Conservation (phyloP, 768 basidiomycete species). For the Scleroderma citrinum region DNA sequence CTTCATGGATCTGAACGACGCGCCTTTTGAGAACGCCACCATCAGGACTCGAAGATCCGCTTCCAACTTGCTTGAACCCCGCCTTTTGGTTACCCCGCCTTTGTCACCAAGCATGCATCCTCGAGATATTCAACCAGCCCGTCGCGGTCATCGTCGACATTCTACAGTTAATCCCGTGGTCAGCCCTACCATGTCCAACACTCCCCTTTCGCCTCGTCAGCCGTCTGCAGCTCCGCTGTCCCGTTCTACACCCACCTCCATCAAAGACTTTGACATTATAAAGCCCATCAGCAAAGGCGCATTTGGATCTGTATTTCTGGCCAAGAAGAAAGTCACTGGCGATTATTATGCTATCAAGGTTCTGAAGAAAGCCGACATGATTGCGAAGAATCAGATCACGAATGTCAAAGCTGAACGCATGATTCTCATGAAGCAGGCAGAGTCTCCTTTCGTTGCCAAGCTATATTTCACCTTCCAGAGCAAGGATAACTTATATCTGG, state of each 20-base stretch:
- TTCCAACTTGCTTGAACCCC: conserved; percentile 60
- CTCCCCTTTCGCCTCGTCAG: conserved; percentile 83
- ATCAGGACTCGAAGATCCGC: conserved; percentile 62
- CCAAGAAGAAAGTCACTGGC: conserved; percentile 96
- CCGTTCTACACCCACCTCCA: conserved; percentile 80
- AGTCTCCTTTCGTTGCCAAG: conserved; percentile 96
- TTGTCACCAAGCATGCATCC: conserved; percentile 56
- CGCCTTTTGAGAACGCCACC: conserved; percentile 30
- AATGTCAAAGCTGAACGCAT: conserved; percentile 99
- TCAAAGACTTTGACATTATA: conserved; percentile 99
- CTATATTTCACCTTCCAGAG: conserved; percentile 99
- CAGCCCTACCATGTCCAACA: conserved; percentile 43
- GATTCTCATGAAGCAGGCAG: conserved; percentile 99
- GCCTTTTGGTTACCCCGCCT: conserved; percentile 67
- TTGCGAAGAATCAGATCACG: conserved; percentile 99
- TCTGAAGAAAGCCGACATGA: conserved; percentile 99
- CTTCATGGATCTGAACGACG: conserved; percentile 61
- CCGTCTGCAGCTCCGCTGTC: conserved; percentile 71
- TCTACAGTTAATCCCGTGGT: conserved; percentile 62
- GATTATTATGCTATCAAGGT: conserved; percentile 99
- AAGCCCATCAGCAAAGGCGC: conserved; percentile 99
- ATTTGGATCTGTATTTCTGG: conserved; percentile 96
- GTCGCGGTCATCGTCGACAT: conserved; percentile 62
- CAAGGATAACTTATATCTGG: conserved; percentile 97
- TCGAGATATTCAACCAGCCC: conserved; percentile 40